These are phyloP conservation scores for Boletus rubescentipes DNA, from an alignment of 768 basidiomycete species.

Conservation along the genomic window DNA sequence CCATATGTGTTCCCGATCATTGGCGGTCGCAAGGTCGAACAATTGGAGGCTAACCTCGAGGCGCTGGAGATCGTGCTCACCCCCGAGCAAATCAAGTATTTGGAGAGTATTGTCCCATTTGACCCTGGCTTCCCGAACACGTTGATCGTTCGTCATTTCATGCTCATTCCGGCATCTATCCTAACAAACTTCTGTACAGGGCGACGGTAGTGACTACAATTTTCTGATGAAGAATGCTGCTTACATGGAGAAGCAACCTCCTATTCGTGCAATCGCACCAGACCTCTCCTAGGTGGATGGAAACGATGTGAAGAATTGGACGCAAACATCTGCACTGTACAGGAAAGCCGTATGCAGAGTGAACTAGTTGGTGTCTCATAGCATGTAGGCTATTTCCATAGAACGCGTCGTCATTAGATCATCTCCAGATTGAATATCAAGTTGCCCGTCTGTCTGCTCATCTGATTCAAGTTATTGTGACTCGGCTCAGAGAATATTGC, in stretches of 20 bases:
- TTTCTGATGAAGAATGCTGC: slow-evolving; percentile 10
- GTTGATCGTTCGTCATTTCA: slow-evolving; percentile 34
- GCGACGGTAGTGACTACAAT: slow-evolving; percentile 24
- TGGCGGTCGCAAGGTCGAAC: slow-evolving; percentile 45
- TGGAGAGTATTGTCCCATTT: slow-evolving; percentile 39
- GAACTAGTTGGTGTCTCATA: not conserved
- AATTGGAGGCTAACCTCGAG: too few relatives aligned
- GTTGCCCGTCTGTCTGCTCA: not conserved
- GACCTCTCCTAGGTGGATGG: not conserved
- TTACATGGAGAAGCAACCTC: too few relatives aligned
- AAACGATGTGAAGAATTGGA: too few relatives aligned
- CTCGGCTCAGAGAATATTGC: not conserved
- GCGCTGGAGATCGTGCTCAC: too few relatives aligned
- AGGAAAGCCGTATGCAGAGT: not conserved
- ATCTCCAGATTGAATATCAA: not conserved
- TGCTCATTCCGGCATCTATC: too few relatives aligned
- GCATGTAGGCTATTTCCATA: not conserved
- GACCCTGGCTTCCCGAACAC: slow-evolving; percentile 39
- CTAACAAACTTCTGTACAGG: too few relatives aligned
- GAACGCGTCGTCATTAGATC: not conserved
- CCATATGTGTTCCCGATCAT: slow-evolving; percentile 45
- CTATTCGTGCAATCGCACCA: not conserved
- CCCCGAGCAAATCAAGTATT: slow-evolving; percentile 36
- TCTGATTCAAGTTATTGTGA: not conserved
- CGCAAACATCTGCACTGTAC: too few relatives aligned